These are phyloP conservation scores for Chrysanthemum seticuspe DNA, from an alignment of 129 eudicot species.

Conservation along the genomic window DNA sequence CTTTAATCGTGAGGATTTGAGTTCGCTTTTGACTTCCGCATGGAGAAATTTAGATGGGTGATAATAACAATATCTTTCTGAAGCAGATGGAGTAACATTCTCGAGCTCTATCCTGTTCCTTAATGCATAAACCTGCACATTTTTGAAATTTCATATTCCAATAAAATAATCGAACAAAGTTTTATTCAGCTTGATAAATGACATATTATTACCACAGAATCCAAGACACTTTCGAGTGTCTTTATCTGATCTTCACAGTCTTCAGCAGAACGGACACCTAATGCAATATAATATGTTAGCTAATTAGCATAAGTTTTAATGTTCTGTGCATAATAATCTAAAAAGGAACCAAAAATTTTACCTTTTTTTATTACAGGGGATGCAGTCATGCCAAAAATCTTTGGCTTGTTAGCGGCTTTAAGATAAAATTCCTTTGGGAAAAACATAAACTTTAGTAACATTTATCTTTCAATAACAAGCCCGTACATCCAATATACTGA, in stretches of 20 bases:
- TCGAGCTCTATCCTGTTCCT: constrained; percentile 45
- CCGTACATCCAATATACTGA: constrained; percentile 1
- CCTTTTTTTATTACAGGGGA: constrained; percentile 71
- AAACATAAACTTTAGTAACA: constrained; percentile 16
- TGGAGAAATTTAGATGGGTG: constrained; percentile 36
- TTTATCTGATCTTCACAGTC: constrained; percentile 53
- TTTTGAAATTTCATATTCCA: neutral
- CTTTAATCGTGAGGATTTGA: constrained; percentile 49
- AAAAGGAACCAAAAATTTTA: constrained; percentile 7
- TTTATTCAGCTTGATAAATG: neutral
- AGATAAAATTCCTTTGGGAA: constrained; percentile 73
- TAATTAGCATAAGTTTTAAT: constrained; percentile 8
- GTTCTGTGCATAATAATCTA: neutral
- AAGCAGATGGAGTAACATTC: constrained; percentile 40
- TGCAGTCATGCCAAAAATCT: constrained; percentile 85
- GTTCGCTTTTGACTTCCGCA: constrained; percentile 42
- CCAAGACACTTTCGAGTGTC: constrained; percentile 66
- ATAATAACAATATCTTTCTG: constrained; percentile 44
- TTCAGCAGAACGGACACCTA: constrained; percentile 50
- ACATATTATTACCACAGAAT: constrained; percentile 55
- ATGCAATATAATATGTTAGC: constrained; percentile 13
- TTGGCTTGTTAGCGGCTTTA: constrained; percentile 52
- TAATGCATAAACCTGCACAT: constrained; percentile 48
- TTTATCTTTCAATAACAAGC: neutral
- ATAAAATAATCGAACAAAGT: constrained; percentile 11